Percentiles rank a stretch among this genome's conserved stretches.
Evolutionary conservation across 768 basidiomycete genomes (phyloP).

Genomic region (Tephrocybe sp.): DNA sequence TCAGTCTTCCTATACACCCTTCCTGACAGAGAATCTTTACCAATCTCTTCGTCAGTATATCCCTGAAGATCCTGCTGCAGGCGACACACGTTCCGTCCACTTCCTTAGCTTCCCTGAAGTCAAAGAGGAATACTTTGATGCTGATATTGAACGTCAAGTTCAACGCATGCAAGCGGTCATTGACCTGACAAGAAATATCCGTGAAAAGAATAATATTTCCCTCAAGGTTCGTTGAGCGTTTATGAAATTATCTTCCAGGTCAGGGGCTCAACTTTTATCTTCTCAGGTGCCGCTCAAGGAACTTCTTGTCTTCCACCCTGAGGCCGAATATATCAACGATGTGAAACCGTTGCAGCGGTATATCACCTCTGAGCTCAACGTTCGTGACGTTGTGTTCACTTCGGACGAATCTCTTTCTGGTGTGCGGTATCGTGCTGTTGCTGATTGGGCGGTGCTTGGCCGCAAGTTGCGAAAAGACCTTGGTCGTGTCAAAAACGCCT

Average conservation of each 20-base stretch:
- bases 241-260: not conserved
- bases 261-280: conserved; percentile 5
- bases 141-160: conserved; percentile 89
- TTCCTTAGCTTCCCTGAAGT: conserved; percentile 93
- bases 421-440: conserved; percentile 85
- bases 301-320: conserved; percentile 90
- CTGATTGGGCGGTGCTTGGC: conserved; percentile 94
- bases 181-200: conserved; percentile 83
- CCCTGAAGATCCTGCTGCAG: conserved; percentile 64
- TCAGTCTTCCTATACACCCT: conserved; percentile 98
- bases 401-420: conserved; percentile 84
- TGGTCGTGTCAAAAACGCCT: conserved; percentile 80
- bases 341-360: conserved; percentile 82
- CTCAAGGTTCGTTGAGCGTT: conserved; percentile 78
- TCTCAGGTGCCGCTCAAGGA: conserved; percentile 86
- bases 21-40: conserved; percentile 95
- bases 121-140: conserved; percentile 93
- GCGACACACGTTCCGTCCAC: conserved; percentile 90
- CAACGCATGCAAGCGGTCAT: conserved; percentile 94
- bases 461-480: conserved; percentile 92
- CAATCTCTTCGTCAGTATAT: conserved; percentile 86
- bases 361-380: conserved; percentile 92
- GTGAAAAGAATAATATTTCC: conserved; percentile 82
- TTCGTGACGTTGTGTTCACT: conserved; percentile 86
- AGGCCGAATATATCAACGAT: conserved; percentile 80